Evolutionary conservation across 2,329 filamentous ascomycete genomes (phyloP).

Genomic region (Clonostachys rhizophaga): DNA sequence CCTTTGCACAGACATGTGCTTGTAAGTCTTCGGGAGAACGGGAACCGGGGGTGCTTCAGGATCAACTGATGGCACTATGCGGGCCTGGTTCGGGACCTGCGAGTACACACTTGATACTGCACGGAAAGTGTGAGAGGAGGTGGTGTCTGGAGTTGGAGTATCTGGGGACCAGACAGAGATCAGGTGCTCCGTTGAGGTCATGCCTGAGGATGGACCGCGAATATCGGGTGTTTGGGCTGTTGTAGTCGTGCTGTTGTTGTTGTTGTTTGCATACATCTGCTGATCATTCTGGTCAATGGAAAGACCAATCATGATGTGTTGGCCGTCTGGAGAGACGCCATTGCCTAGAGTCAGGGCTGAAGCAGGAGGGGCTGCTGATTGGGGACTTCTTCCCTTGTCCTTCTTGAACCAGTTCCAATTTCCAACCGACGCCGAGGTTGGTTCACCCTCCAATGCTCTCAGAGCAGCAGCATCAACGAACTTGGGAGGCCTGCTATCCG

Average conservation of each 20-base stretch:
- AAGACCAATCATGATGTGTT: constrained; percentile 71
- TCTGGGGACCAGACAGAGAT: constrained; percentile 58
- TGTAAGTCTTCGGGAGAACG: constrained; percentile 41
- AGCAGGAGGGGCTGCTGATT: constrained; percentile 16
- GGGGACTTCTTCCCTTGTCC: constrained; percentile 22
- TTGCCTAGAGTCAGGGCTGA: constrained; percentile 16
- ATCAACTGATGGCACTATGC: constrained; percentile 7
- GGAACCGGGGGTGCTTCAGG: constrained; percentile 55
- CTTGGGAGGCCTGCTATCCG: constrained; percentile 27
- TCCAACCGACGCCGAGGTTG: constrained; percentile 47
- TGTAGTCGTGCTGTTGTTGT: background rate
- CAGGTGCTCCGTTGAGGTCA: constrained; percentile 20
- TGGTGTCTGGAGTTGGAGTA: constrained; percentile 54
- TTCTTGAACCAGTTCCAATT: constrained; percentile 53
- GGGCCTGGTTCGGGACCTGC: constrained; percentile 28
- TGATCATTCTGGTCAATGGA: constrained; percentile 18
- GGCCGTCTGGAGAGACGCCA: constrained; percentile 62
- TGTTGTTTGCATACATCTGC: background rate
- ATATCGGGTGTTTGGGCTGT: background rate
- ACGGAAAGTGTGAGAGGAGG: constrained; percentile 38
- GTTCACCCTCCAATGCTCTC: constrained; percentile 52
- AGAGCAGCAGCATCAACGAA: constrained; percentile 58
- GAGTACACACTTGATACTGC: constrained; percentile 59
- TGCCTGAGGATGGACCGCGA: background rate
- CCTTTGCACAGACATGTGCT: constrained; percentile 21